These are phyloP conservation scores for Vitis hybrid DNA, from an alignment of 177 flowering plant species.

Conservation along the genomic window DNA sequence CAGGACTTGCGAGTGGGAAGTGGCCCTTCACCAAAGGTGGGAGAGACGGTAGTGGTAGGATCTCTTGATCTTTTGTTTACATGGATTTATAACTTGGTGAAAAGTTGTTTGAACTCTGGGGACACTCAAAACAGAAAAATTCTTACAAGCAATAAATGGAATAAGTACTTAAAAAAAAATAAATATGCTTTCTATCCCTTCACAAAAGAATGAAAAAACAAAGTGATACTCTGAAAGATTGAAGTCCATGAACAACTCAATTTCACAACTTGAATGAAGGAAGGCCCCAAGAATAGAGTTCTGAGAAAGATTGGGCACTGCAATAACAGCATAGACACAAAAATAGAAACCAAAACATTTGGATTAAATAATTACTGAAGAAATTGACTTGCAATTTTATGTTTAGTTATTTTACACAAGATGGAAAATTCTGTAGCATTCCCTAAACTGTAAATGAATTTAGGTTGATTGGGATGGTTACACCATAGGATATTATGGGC, in stretches of 20 bases:
- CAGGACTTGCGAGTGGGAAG: slow-evolving; percentile 85
- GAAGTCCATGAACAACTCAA: too few relatives aligned
- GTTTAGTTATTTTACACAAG: background rate
- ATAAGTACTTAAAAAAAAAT: too few relatives aligned
- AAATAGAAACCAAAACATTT: too few relatives aligned
- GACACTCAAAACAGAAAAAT: background rate
- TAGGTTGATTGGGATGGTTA: slow-evolving; percentile 99
- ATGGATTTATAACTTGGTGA: background rate
- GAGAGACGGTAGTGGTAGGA: slow-evolving; percentile 96
- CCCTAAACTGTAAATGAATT: slow-evolving; percentile 5
- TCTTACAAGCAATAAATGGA: too few relatives aligned
- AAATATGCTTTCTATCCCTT: too few relatives aligned
- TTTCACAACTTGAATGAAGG: too few relatives aligned
- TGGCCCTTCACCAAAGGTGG: slow-evolving; percentile 80
- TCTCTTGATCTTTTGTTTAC: background rate
- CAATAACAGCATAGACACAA: too few relatives aligned
- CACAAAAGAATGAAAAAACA: too few relatives aligned
- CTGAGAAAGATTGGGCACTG: too few relatives aligned
- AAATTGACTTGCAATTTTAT: background rate
- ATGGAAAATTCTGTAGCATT: background rate
- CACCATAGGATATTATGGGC: slow-evolving; percentile 97
- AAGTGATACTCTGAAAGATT: too few relatives aligned
- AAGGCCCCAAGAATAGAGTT: too few relatives aligned
- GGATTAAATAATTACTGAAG: too few relatives aligned
- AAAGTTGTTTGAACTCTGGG: background rate